Evolutionary conservation across 805 yeast species (phyloP), one percentile per base, ranked within the genome.

Genomic region (Kuraishia cidri): DNA sequence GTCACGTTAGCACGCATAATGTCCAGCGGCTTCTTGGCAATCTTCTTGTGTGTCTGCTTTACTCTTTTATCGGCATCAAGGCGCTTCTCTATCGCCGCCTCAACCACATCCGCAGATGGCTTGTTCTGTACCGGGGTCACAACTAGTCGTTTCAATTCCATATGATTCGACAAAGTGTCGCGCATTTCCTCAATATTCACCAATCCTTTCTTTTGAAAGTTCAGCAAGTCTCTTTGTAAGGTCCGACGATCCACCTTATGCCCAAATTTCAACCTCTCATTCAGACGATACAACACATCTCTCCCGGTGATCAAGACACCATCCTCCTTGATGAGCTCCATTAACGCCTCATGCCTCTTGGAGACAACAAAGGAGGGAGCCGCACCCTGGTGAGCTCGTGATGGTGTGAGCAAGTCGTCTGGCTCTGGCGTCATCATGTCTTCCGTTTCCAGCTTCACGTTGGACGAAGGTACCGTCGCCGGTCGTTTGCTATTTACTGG

Each of bases 181-280:
- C 20, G 37, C 23, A 35, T 30, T 16, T 32, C 30, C 14, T 37
- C 38, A 1, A 42, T 29, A n/a, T 26, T 35, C 5, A 53, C 26
- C 3, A 34, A 15, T 0, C 62, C 57, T 9, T 59, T 50, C 1
- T 41, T 38, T 4, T 51, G 52, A 19, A 75, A 51, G 4, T 44
- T 36, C 1, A 43, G 40, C 0, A 70, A 55, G 40, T 72, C 79
- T 5, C 66, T 62, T 5, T 48, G 44, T 9, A 72, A 44, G 0
- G 88, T 80, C 33, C 64, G 66, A 22, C 71, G 64, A 42, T 80
- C 88, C 12, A 75, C 58, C 1, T 27, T 24, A 24, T 53, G 47
- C 19, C 50, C 51, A 10, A 69, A 59, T 0, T 65, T 66, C 40
- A 69, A 40, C 12, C 39, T 42, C 3, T 56, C 60, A n/a, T 72